Base-by-base conservation (phyloP, 192 early-diverging fungal species). In the Coemansia sp. region DNA sequence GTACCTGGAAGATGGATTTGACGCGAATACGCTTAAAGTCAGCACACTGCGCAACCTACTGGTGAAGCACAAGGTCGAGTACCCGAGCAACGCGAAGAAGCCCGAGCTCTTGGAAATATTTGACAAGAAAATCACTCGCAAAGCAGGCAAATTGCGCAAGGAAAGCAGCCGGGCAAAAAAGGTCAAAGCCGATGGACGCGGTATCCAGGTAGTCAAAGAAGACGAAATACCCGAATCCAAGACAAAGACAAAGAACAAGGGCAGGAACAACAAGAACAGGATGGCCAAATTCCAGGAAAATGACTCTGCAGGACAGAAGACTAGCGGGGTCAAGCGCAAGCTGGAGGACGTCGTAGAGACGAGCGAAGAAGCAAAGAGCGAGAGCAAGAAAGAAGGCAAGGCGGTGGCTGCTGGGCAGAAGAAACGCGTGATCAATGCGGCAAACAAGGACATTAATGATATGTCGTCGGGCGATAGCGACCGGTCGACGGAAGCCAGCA, bases 1-100 rank as follows among this genome's bases (percentile, higher is more conserved):
- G 18, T 85, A 85, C 52, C 66, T 85, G 37, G 72, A 77, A 8
- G 68, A 59, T 3, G 83, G 83, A 22, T 85, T 85, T 53, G 78
- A 85, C 73, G 63, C 72, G 4, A 70, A 56, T n/a, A 69, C 65
- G 52, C 61, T 85, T 5, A 79, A 76, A 20, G 76, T 85, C 52
- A 65, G 68, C 41, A 28, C 61, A 11, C 64, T 85, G 28, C 74
- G 83, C 36, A 68, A 69, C 36, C 54, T 85, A 17, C 67, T 85
- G 8, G 65, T 70, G 54, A 73, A 77, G 45, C 83, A 85, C 65
- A 34, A 63, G 0, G 78, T 85, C 1, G 77, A 64, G 38, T 85
- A 65, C 57, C 74, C 74, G 7, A 69, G 66, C 33, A 71, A 74
- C 52, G 78, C 78, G 41, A 85, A 85, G 41, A 85, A 85, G 58